phyloP scores from a whole-genome alignment of 805 yeast genomes.

The Torulaspora gathmanii region DNA sequence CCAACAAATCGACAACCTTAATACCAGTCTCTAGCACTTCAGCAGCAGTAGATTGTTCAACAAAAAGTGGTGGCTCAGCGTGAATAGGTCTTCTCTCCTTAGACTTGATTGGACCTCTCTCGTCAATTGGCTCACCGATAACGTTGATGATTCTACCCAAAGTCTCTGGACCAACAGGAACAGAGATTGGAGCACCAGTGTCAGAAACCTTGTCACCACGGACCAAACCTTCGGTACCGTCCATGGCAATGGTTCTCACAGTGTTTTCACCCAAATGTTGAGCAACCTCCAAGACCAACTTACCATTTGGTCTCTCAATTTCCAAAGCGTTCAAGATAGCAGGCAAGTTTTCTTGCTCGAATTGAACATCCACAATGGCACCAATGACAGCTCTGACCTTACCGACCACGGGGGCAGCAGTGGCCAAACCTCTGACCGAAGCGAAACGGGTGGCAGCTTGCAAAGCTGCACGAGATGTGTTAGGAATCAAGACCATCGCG shows the following conservation, averaged over 20 bases:
- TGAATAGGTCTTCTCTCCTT: constrained; percentile 96
- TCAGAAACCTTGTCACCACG: constrained; percentile 91
- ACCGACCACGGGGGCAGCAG: constrained; percentile 67
- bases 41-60: constrained; percentile 95
- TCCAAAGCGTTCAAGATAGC: constrained; percentile 96
- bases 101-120: constrained; percentile 96
- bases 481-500: constrained; percentile 33
- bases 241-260: constrained; percentile 99
- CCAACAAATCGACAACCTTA: constrained; percentile 97
- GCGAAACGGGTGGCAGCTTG: constrained; percentile 79
- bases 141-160: constrained; percentile 98
- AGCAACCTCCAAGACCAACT: constrained; percentile 94
- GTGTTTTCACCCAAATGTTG: constrained; percentile 99
- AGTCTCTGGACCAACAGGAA: constrained; percentile 99
- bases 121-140: constrained; percentile 99
- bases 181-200: constrained; percentile 98
- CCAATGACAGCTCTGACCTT: constrained; percentile 96
- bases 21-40: constrained; percentile 99
- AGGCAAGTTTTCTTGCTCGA: constrained; percentile 95
- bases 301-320: constrained; percentile 72
- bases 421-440: constrained; percentile 28
- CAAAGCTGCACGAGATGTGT: constrained; percentile 78
- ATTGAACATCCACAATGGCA: constrained; percentile 99
- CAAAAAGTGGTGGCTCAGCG: constrained; percentile 95
- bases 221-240: constrained; percentile 99